These are phyloP conservation scores for Candida qinlingensis DNA, from an alignment of 805 yeast species.

Conservation along the genomic window DNA sequence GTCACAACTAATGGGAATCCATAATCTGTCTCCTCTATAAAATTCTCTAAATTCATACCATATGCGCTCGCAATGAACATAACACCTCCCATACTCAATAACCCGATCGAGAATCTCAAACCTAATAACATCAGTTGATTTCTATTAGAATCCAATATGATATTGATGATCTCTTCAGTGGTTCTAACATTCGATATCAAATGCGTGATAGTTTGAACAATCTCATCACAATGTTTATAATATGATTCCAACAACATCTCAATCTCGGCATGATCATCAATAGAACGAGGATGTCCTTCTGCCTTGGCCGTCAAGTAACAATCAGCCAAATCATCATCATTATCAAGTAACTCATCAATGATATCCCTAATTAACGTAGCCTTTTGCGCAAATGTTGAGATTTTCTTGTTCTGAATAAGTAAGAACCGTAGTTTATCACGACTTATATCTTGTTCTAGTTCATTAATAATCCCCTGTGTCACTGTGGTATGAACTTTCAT, in stretches of 20 bases:
- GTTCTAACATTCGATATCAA: constrained; percentile 78
- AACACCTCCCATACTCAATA: constrained; percentile 76
- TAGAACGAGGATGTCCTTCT: constrained; percentile 39
- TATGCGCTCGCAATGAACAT: constrained; percentile 80
- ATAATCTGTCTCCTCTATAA: constrained; percentile 72
- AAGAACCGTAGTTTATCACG: constrained; percentile 71
- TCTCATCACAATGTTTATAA: constrained; percentile 86
- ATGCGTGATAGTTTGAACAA: constrained; percentile 83
- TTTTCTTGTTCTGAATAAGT: constrained; percentile 77
- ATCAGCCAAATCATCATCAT: constrained; percentile 81
- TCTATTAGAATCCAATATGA: constrained; percentile 88
- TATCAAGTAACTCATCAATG: constrained; percentile 78
- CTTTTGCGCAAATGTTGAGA: constrained; percentile 80
- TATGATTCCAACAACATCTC: constrained; percentile 89
- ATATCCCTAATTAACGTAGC: constrained; percentile 77
- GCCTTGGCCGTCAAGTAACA: constrained; percentile 68
- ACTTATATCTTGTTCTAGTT: constrained; percentile 79
- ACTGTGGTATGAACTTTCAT: constrained; percentile 79
- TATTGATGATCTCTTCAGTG: constrained; percentile 92
- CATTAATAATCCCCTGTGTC: constrained; percentile 65
- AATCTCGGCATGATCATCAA: constrained; percentile 76
- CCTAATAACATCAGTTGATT: constrained; percentile 89
- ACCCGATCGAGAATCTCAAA: constrained; percentile 73
- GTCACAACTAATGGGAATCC: constrained; percentile 56
- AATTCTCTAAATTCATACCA: constrained; percentile 95